Evolutionary conservation across 176 grass and related monocot genomes (phyloP), one percentile per base, ranked within the genome.

Genomic region (Cenchrus americanus): DNA sequence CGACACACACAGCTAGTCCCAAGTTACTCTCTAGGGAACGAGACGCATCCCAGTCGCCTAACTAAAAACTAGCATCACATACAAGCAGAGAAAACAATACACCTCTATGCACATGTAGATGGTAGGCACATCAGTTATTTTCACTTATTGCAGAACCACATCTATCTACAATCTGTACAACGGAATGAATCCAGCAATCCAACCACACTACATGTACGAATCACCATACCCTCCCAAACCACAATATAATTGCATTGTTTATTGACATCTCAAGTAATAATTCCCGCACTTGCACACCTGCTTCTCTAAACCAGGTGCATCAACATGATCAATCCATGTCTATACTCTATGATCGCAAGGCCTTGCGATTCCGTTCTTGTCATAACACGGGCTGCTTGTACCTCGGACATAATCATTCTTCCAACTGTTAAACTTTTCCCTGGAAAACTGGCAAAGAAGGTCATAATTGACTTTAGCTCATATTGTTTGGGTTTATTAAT

Each of bases 151-250:
- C 58, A 72, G 1, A 52, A 60, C n/a, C 50, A 78, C 12, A 19
- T 5, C 5, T 57, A 76, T 66, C 73, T 82, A 86, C 58, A 86
- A 90, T 90, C 79, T 90, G 79, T 86, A 90, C 83, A 86, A 49
- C 59, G 62, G 51, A 78, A 72, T 83, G 17, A 58, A 70, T 64
- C 53, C 48, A 57, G 77, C 34, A 37, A 37, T 37, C 34, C 34
- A 37, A 23, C 6, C 5, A 9, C 57, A 57, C 11, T 66, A n/a
- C 70, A 74, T 6, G 69, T 44, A 66, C 22, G 5, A 59, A 75
- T 41, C 49, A 49, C 59, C 68, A 81, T 81, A 87, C 14, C 71
- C 42, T 21, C 46, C 37, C 22, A 78, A 65, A 72, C 47, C 21
- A 77, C 21, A 77, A 66, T 66, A 73, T 3, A 51, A 13, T 51